These are phyloP conservation scores for Turnera subulata DNA, from an alignment of 345 rosid species.

Conservation along the genomic window DNA sequence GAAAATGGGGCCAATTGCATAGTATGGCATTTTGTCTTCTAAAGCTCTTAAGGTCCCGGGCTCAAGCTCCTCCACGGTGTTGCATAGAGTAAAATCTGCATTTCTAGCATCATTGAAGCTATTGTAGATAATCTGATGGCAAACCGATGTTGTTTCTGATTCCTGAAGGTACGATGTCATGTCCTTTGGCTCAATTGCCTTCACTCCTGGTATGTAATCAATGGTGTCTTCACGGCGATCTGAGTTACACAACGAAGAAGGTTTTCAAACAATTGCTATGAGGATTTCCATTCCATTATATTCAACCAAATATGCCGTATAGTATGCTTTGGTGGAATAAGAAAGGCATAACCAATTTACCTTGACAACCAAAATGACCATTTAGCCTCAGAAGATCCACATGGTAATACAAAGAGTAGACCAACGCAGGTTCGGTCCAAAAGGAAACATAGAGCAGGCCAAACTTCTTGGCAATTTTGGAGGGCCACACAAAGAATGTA, in stretches of 20 bases:
- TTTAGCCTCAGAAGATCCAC: conserved; percentile 57
- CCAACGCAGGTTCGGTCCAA: conserved; percentile 87
- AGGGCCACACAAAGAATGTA: conserved; percentile 72
- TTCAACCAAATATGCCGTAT: neutral
- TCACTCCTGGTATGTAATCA: conserved; percentile 75
- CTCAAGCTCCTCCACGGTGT: conserved; percentile 71
- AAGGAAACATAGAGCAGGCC: conserved; percentile 61
- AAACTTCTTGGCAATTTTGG: conserved; percentile 53
- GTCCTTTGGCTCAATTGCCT: conserved; percentile 52
- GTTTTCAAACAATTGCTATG: neutral
- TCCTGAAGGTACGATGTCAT: conserved; percentile 77
- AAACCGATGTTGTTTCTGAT: conserved; percentile 36
- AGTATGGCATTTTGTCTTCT: conserved; percentile 34
- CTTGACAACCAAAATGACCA: conserved; percentile 63
- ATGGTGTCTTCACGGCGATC: conserved; percentile 50
- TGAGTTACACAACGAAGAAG: conserved; percentile 7
- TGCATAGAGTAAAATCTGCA: conserved; percentile 70
- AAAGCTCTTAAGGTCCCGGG: conserved; percentile 42
- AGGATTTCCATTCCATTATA: too few relatives aligned
- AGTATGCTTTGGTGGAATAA: too few relatives aligned
- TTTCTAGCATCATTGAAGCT: conserved; percentile 49
- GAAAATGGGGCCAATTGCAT: conserved; percentile 79
- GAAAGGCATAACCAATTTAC: too few relatives aligned
- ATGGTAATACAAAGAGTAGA: conserved; percentile 59
- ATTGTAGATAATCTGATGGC: conserved; percentile 55